Evolutionary conservation across 257 asterid species (phyloP).

Genomic region (Ligustrum vulgare): DNA sequence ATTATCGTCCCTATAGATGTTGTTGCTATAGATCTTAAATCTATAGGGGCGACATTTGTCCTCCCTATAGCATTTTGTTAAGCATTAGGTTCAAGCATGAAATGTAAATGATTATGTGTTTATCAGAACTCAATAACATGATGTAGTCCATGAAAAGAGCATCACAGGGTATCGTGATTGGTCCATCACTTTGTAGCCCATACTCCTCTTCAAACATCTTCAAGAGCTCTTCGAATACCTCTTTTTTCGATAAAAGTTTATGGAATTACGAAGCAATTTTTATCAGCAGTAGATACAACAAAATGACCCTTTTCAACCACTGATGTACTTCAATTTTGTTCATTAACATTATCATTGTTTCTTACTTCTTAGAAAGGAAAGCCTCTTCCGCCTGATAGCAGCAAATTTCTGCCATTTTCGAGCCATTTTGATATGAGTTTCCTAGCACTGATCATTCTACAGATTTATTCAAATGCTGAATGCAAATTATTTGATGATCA

Average conservation of each 20-base stretch:
- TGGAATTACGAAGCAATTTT: constrained; percentile 16
- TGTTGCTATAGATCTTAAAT: too few relatives aligned
- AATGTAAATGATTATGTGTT: neutral
- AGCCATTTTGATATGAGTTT: constrained; percentile 24
- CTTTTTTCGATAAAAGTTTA: constrained; percentile 11
- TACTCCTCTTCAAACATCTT: constrained; percentile 17
- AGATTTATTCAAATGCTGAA: neutral
- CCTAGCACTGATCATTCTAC: too few relatives aligned
- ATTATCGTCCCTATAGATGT: too few relatives aligned
- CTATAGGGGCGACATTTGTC: too few relatives aligned
- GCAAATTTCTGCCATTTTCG: constrained; percentile 29
- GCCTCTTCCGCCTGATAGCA: too few relatives aligned
- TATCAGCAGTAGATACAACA: constrained; percentile 12
- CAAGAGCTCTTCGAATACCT: constrained; percentile 18
- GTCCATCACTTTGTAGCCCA: constrained; percentile 25
- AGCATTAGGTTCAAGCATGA: too few relatives aligned
- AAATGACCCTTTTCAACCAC: too few relatives aligned
- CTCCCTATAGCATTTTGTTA: too few relatives aligned
- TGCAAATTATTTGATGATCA: neutral
- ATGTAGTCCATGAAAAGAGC: constrained; percentile 22
- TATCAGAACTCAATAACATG: neutral
- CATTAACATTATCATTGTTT: too few relatives aligned
- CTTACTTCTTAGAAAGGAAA: too few relatives aligned
- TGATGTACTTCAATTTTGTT: too few relatives aligned
- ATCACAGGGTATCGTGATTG: constrained; percentile 31